Evolutionary conservation across 2,329 filamentous ascomycete species (phyloP).

Genomic region (Fusarium subtropicale): DNA sequence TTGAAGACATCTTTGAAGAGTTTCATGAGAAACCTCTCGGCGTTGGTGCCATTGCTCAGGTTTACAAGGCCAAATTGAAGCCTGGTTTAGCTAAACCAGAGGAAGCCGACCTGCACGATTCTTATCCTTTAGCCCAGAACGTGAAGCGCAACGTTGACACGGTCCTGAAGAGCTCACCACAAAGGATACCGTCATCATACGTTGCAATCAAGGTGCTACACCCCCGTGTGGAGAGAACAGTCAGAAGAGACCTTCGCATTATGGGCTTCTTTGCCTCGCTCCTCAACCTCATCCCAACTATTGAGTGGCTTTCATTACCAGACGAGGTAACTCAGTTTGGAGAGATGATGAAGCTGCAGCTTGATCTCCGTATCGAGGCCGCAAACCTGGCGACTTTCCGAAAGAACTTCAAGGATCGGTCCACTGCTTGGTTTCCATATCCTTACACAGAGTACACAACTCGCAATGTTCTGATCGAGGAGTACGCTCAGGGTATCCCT

Average conservation of each 20-base stretch:
- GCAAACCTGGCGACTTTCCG: slow-evolving; percentile 91
- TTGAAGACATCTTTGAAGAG: slow-evolving; percentile 95
- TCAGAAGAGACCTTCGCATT: slow-evolving; percentile 90
- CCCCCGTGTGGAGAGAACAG: slow-evolving; percentile 87
- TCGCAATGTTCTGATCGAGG: slow-evolving; percentile 90
- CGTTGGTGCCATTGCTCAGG: slow-evolving; percentile 95
- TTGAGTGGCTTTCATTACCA: slow-evolving; percentile 96
- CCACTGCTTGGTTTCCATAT: slow-evolving; percentile 96
- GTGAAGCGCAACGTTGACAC: slow-evolving; percentile 86
- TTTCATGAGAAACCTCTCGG: slow-evolving; percentile 91
- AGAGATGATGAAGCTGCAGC: slow-evolving; percentile 98
- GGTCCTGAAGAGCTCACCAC: slow-evolving; percentile 86
- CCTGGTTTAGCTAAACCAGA: slow-evolving; percentile 76
- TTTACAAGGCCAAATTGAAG: slow-evolving; percentile 95
- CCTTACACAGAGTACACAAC: slow-evolving; percentile 94
- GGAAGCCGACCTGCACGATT: slow-evolving; percentile 63
- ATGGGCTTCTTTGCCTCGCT: slow-evolving; percentile 91
- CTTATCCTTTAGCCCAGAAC: slow-evolving; percentile 69
- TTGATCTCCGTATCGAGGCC: slow-evolving; percentile 94
- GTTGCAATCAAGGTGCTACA: slow-evolving; percentile 97
- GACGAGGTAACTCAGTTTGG: slow-evolving; percentile 95
- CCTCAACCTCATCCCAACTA: slow-evolving; percentile 89
- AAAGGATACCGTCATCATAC: slow-evolving; percentile 87
- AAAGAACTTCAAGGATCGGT: slow-evolving; percentile 87
- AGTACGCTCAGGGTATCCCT: slow-evolving; percentile 95